Base-by-base conservation (phyloP, 2,329 filamentous ascomycete genomes). In the Fusarium begoniae region DNA sequence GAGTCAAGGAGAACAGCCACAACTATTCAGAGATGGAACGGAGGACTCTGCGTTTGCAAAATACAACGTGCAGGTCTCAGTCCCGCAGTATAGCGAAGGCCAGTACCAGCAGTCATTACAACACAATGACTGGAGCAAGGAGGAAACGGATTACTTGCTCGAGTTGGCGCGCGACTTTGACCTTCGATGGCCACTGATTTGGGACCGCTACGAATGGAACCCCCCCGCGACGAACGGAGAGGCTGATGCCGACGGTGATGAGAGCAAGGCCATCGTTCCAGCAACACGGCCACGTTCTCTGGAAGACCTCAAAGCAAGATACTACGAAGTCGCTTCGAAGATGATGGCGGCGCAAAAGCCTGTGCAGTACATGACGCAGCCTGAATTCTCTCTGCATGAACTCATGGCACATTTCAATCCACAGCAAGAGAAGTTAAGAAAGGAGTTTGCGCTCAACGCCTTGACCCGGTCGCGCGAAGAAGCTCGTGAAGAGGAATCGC, bases 141-240 rank as follows among this genome's bases (percentile, higher is more conserved):
- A 96, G 77, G 96, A 99, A 83, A 99, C 96, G 14, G 95, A 98
- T 80, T 98, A 98, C 80, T 84, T 99, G 72, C 89, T 98, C 80
- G 85, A 90, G 7, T 81, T 96, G 41, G 93, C 90, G 20, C 88
- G 88, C 65, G 92, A 95, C 53, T 98, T 91, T 79, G 94, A 97
- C 79, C 87, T 98, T 69, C 92, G 96, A 75, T 99, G 96, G 95
- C 89, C 96, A 8, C 82, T 98, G 22, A 94, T 99, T 69, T 94
- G 92, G 87, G 96, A 99, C 82, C 93, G 96, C 66, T 99, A 98
- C 84, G 94, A 97, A 61, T 97, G 90, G 81, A 83, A 81, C 8
- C 86, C 88, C 6, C 83, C 84, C 37, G 80, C 83, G 5, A 82
- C 83, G 5, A 84, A 86, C 54, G 83, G 83, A 59, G 84, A 87